A percentile compares a stretch with the other conserved stretches of the same genome.
Evolutionary conservation across 306 rosid species (phyloP).

Genomic region (Pyrus pyrifolia): DNA sequence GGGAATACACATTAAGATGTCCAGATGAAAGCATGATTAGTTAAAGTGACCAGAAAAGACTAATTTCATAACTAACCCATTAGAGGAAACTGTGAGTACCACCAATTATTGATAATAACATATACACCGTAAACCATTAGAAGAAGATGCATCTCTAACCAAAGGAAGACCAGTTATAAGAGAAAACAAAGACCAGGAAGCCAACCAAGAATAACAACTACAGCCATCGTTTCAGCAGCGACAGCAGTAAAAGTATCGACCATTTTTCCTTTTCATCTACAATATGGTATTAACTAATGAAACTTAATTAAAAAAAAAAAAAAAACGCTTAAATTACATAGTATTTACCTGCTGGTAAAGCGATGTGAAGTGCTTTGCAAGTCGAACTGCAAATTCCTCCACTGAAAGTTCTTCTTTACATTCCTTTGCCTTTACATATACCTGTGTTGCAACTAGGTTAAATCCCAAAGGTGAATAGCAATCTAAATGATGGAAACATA

Average conservation of each 20-base stretch:
- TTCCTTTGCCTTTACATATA: slow-evolving; percentile 87
- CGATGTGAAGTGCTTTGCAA: slow-evolving; percentile 80
- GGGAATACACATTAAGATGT: neutral
- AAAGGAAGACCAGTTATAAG: neutral
- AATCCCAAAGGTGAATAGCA: slow-evolving; percentile 9
- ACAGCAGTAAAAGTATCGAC: neutral
- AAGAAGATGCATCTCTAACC: neutral
- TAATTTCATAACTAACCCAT: neutral
- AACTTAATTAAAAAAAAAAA: neutral
- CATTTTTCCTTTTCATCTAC: neutral
- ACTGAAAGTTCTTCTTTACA: slow-evolving; percentile 56
- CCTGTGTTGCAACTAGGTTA: slow-evolving; percentile 36
- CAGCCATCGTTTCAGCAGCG: neutral
- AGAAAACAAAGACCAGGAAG: neutral
- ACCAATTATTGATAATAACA: neutral
- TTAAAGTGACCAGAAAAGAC: neutral
- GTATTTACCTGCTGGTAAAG: slow-evolving; percentile 59
- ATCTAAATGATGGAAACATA: neutral
- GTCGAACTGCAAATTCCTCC: slow-evolving; percentile 78
- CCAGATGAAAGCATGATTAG: neutral
- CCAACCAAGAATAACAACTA: neutral
- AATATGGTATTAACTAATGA: neutral
- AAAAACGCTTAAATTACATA: neutral
- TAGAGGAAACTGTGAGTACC: neutral
- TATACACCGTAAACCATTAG: neutral